Evolutionary conservation across 371 early-diverging fungal species (phyloP), one percentile per base, ranked within the genome.

Genomic region (Circinella umbellata): DNA sequence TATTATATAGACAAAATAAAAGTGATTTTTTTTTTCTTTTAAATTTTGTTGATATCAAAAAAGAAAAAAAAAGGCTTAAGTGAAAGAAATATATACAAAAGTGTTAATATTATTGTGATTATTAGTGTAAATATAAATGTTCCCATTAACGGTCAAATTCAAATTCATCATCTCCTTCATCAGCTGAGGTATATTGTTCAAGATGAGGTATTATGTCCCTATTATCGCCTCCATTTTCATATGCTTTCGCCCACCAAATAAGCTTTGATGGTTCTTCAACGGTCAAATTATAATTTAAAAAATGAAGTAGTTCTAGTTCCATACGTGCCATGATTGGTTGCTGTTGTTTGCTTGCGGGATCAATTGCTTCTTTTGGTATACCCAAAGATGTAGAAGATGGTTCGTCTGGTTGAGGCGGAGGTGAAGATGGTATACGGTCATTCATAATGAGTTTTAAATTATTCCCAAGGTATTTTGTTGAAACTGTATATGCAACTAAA

Each of bases 301-400:
- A 64, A 53, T 69, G 69, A 35, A 69, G 59, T 7, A 69, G 47
- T 48, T 69, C 69, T 8, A 63, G 55, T 63, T 69, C 69, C 69
- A 69, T 69, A 20, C 64, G 54, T 17, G 47, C 57, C 57, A 57
- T 36, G 49, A 55, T 63, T 11, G 36, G 63, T 55, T 61, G 4
- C 34, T 63, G 51, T 47, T 63, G 64, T 27, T 55, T 37, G n/a
- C 7, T n/a, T 15, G 54, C 15, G 27, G 55, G 20, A 14, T 38
- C 64, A 27, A 57, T 20, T 13, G 34, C 37, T 36, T 4, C 27
- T 36, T 34, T 42, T 36, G 55, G 37, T 20, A 36, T 20, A 15
- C 15, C 20, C 38, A 8, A 39, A 13, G 55, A 27, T 55, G 36
- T 15, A 42, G 35, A 18, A 53, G 53, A 15, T 15, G n/a, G n/a